Base-by-base conservation (phyloP, 2,329 filamentous ascomycete genomes). In the Ophiostoma populinum region DNA sequence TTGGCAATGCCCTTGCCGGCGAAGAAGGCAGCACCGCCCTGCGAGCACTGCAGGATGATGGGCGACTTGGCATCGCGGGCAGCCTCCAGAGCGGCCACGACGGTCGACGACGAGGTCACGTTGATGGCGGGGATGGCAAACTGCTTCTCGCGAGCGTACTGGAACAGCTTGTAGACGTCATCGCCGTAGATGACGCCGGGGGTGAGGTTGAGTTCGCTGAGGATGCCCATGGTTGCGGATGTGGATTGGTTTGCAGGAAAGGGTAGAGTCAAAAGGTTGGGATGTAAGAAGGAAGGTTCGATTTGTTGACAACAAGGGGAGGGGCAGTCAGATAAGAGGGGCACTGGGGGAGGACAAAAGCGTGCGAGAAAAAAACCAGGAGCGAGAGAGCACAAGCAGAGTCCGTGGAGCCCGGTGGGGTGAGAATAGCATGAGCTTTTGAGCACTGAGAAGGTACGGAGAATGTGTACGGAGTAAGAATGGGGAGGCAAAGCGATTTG, bases 11-110 rank as follows among this genome's bases (percentile, higher is more conserved):
- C 83, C 77, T 87, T 87, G 59, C 82, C 85, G 50, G 80, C 81
- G 55, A 92, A 92, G 71, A 77, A 92, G 51, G 85, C 86, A 45
- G 83, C 80, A 62, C 86, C 86, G 53, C 90, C 90, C 62, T 95
- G 82, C 50, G 81, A 92, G 51, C 81, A 69, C 66, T 95, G 90
- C 48, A 95, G 75, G 61, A 94, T 80, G 61, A 94, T 77, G 50
- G 90, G 90, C 42, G 81, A 70, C 60, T 92, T 92, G 55, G 75
- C 67, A 60, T 95, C 86, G 51, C 83, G 78, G 49, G 90, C 90
- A 55, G 90, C 90, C 70, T 98, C 90, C 49, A 98, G 83, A 37
- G 82, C 44, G 24, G 44, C 44, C 6, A 42, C 35, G 33, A 49
- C 53, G 35, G 63, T 67, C 43, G 83, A 93, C 43, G 81, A 92